Conservation (phyloP, 2,329 filamentous ascomycete genomes). For the Colletotrichum orbiculare region DNA sequence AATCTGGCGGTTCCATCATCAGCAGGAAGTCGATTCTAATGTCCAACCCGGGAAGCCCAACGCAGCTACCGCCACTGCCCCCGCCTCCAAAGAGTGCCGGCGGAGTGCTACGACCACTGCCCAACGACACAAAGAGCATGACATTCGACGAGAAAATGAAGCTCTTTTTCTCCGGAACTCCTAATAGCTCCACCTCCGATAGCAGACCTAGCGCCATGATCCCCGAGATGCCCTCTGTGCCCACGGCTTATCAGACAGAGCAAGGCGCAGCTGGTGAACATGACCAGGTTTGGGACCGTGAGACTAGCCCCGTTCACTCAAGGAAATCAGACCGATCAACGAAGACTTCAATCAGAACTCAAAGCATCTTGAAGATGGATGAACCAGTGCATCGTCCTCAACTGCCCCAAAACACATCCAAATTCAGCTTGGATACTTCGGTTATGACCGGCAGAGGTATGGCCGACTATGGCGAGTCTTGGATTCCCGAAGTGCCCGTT, state of each 20-base stretch:
- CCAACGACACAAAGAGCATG: constrained; percentile 68
- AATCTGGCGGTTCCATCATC: constrained; percentile 60
- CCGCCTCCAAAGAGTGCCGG: constrained; percentile 56
- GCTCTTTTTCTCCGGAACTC: constrained; percentile 56
- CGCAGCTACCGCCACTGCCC: constrained; percentile 63
- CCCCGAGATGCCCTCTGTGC: constrained; percentile 56
- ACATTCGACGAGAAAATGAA: constrained; percentile 68
- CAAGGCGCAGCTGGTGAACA: constrained; percentile 36
- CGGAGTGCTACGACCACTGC: constrained; percentile 50
- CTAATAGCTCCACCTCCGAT: constrained; percentile 35
- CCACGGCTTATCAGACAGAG: constrained; percentile 43
- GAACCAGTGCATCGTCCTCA: constrained; percentile 40
- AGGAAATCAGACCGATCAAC: constrained; percentile 50
- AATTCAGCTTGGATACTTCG: constrained; percentile 46
- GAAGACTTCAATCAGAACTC: constrained; percentile 50
- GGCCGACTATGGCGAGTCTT: constrained; percentile 50
- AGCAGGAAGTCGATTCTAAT: constrained; percentile 58
- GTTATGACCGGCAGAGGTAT: constrained; percentile 38
- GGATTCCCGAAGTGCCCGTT: constrained; percentile 49
- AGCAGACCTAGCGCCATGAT: constrained; percentile 45
- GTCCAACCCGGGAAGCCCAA: constrained; percentile 57
- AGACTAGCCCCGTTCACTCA: constrained; percentile 37
- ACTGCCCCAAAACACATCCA: constrained; percentile 39
- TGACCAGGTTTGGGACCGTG: constrained; percentile 36
- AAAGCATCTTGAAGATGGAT: constrained; percentile 53